A percentile compares a stretch with the other conserved stretches of the same genome.
Evolutionary conservation across 2,329 filamentous ascomycete species (phyloP).

Genomic region (Epichloe uncinata): DNA sequence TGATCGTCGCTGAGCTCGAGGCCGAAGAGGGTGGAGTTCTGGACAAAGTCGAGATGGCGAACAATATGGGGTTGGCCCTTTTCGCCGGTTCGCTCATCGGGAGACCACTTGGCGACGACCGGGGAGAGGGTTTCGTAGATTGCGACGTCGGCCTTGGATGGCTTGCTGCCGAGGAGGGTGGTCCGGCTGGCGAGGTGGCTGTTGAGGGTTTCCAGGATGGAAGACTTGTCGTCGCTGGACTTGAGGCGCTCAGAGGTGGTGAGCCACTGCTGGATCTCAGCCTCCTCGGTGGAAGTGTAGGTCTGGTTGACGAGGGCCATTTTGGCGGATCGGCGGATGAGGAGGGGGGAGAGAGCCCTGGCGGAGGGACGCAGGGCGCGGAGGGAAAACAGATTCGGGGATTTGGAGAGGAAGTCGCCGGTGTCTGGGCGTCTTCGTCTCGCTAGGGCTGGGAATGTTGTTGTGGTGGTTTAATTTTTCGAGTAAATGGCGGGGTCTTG

Average conservation of each 20-base stretch:
- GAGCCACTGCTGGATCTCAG: slow-evolving; percentile 83
- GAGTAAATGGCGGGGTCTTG: no score
- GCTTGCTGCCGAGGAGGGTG: slow-evolving; percentile 79
- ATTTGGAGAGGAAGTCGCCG: slow-evolving; percentile 2
- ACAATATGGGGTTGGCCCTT: slow-evolving; percentile 84
- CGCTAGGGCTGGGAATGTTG: background rate
- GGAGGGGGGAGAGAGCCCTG: slow-evolving; percentile 22
- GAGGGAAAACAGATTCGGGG: slow-evolving; percentile 32
- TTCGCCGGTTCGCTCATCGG: slow-evolving; percentile 81
- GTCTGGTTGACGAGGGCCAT: slow-evolving; percentile 56
- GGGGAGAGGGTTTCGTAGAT: slow-evolving; percentile 75
- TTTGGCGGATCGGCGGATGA: slow-evolving; percentile 25
- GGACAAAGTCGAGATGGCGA: slow-evolving; percentile 84
- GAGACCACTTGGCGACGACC: slow-evolving; percentile 62
- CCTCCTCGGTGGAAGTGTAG: slow-evolving; percentile 68
- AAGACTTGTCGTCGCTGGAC: slow-evolving; percentile 42
- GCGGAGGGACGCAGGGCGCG: slow-evolving; percentile 20
- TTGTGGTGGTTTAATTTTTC: no score
- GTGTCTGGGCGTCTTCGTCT: slow-evolving; percentile 3
- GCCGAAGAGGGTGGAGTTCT: slow-evolving; percentile 68
- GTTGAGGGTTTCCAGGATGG: slow-evolving; percentile 70
- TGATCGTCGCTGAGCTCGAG: slow-evolving; percentile 56
- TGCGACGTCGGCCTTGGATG: slow-evolving; percentile 74
- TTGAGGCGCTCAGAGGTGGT: slow-evolving; percentile 58
- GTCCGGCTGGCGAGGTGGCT: slow-evolving; percentile 77